These are phyloP conservation scores for Porodaedalea pini DNA, from an alignment of 1,284 basidiomycete species.

Conservation along the genomic window DNA sequence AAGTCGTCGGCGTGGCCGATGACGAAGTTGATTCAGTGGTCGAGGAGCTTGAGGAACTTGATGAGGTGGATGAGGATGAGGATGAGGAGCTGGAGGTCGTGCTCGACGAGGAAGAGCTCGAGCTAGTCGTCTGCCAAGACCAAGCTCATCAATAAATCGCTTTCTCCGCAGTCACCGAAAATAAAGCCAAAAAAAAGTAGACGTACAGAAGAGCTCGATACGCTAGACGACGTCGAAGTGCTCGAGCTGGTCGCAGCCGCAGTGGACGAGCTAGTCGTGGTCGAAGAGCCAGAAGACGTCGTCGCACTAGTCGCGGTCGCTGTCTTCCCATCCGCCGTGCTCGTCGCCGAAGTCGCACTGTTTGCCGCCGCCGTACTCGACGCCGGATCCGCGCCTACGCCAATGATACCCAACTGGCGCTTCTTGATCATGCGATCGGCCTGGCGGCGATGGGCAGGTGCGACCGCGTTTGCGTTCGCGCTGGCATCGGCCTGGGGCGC, in stretches of 20 bases:
- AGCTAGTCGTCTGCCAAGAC: no score
- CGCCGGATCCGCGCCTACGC: slow-evolving; percentile 14
- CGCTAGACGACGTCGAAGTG: slow-evolving; percentile 14
- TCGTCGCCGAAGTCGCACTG: neutral
- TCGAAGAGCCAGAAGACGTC: neutral
- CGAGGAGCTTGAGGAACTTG: slow-evolving; percentile 28
- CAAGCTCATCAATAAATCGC: neutral
- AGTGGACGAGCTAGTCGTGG: slow-evolving; percentile 9
- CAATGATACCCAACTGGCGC: slow-evolving; percentile 35
- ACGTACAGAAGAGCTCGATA: slow-evolving; percentile 21
- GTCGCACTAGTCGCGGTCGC: neutral
- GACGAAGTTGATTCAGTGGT: slow-evolving; percentile 19
- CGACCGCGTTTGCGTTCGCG: slow-evolving; percentile 29
- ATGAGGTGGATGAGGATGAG: slow-evolving; percentile 23
- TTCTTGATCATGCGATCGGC: slow-evolving; percentile 65
- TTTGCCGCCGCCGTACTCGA: neutral
- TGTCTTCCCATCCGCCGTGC: neutral
- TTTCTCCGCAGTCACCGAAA: neutral
- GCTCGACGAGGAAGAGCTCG: neutral
- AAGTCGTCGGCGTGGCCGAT: slow-evolving; percentile 21
- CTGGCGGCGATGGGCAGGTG: slow-evolving; percentile 47
- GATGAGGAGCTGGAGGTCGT: slow-evolving; percentile 17
- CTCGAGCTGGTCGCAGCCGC: slow-evolving; percentile 19
- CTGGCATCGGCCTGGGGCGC: slow-evolving; percentile 44
- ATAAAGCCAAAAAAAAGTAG: slow-evolving; percentile 10